Evolutionary conservation across 768 basidiomycete genomes (phyloP).

Genomic region (Dacryopinax spathularia): DNA sequence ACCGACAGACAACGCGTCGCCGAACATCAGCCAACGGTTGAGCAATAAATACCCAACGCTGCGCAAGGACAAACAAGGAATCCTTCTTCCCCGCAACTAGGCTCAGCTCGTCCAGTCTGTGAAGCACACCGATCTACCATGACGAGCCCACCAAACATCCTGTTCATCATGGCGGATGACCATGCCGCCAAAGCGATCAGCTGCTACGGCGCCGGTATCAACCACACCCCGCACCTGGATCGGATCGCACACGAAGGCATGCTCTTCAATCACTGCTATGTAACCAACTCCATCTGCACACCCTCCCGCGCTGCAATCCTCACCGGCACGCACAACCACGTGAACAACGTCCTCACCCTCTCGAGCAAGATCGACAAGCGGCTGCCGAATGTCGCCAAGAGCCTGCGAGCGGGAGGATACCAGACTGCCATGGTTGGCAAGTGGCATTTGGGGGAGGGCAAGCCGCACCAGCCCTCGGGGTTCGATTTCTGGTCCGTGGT

Average conservation of each 20-base stretch:
- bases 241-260: constrained; percentile 9
- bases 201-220: constrained; percentile 10
- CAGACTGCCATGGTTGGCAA: constrained; percentile 12
- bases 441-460: constrained; percentile 13
- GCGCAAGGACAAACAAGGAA: too few relatives aligned
- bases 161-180: constrained; percentile 12
- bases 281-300: constrained; percentile 12
- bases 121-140: not conserved
- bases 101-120: too few relatives aligned
- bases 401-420: constrained; percentile 9
- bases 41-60: too few relatives aligned
- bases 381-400: constrained; percentile 14
- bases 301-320: constrained; percentile 6
- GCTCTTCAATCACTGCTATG: constrained; percentile 13
- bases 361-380: constrained; percentile 7
- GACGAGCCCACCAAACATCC: constrained; percentile 6
- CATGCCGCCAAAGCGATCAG: constrained; percentile 10
- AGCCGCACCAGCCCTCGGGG: constrained; percentile 12
- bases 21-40: too few relatives aligned
- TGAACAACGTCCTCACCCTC: constrained; percentile 8
- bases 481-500: constrained; percentile 15
- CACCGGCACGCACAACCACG: constrained; percentile 9
- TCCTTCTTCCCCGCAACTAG: too few relatives aligned
- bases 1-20: not conserved
- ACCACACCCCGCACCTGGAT: constrained; percentile 9